A percentile compares a stretch with the other conserved stretches of the same genome.
Conservation (phyloP, 768 basidiomycete species). For the Lentinula sp. region DNA sequence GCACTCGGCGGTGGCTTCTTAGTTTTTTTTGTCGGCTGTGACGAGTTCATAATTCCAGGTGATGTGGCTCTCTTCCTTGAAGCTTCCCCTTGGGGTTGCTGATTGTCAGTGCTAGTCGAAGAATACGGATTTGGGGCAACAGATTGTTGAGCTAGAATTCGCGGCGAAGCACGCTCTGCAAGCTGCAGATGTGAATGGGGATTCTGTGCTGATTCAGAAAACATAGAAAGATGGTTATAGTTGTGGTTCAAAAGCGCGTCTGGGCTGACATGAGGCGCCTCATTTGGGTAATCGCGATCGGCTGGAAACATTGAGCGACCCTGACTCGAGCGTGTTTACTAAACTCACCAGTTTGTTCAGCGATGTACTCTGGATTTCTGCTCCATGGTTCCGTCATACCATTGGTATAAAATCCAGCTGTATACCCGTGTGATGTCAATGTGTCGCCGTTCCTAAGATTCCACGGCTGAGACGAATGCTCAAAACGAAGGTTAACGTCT, state of each 20-base stretch:
- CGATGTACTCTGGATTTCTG: neutral
- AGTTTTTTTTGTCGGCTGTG: neutral
- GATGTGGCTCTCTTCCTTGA: neutral
- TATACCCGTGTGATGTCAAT: neutral
- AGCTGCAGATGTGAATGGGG: neutral
- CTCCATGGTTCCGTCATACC: neutral
- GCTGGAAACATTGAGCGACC: neutral
- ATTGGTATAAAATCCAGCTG: neutral
- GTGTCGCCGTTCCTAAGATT: neutral
- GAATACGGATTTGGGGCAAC: neutral
- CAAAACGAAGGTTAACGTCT: neutral
- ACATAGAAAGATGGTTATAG: neutral
- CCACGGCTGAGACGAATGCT: neutral
- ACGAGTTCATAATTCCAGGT: neutral
- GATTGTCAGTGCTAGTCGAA: neutral
- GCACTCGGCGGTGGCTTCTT: neutral
- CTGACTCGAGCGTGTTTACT: neutral
- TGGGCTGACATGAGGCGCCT: neutral
- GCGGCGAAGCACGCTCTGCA: neutral
- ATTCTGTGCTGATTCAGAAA: neutral
- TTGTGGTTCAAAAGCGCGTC: neutral
- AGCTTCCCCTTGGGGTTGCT: neutral
- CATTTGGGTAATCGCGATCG: slow-evolving; percentile 2
- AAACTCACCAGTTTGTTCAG: neutral
- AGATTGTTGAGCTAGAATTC: neutral